phyloP scores from a whole-genome alignment of 495 filamentous ascomycete genomes.

The Polyplosphaeria fusca region DNA sequence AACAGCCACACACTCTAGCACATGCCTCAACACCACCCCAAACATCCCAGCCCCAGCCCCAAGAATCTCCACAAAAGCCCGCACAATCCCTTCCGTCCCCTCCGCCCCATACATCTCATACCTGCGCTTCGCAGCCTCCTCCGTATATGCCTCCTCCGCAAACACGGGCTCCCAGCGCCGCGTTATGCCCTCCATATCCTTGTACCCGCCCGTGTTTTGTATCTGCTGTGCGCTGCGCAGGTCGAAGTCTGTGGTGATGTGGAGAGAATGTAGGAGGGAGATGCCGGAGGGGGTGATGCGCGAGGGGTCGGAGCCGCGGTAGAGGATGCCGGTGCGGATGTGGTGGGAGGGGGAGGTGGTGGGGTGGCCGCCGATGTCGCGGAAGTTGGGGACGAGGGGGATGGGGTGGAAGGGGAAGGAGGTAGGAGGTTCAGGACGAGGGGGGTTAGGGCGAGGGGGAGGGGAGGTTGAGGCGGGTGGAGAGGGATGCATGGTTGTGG shows the following conservation, averaged over 20 bases:
- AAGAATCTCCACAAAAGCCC: conserved; percentile 29
- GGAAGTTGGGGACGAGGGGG: too few species aligned
- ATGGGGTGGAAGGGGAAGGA: too few species aligned
- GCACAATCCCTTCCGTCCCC: conserved; percentile 27
- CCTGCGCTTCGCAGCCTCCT: conserved; percentile 23
- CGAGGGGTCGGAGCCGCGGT: conserved; percentile 27
- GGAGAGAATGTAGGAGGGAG: conserved; percentile 7
- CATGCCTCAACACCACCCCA: not conserved
- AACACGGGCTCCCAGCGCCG: conserved; percentile 29
- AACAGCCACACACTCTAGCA: too few species aligned
- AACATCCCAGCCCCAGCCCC: conserved; percentile 18
- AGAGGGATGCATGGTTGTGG: too few species aligned
- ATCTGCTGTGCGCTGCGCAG: conserved; percentile 28
- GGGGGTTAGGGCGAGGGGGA: too few species aligned
- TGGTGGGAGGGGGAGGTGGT: not conserved
- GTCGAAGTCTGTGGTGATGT: conserved; percentile 29
- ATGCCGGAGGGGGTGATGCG: conserved; percentile 9
- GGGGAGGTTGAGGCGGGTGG: too few species aligned
- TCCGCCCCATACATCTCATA: conserved; percentile 29
- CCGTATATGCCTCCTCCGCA: conserved; percentile 20
- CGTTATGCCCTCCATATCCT: conserved; percentile 21
- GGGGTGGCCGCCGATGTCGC: conserved; percentile 33
- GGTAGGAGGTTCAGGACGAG: too few species aligned
- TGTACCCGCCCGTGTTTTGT: conserved; percentile 19
- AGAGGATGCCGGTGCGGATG: conserved; percentile 24